Evolutionary conservation across 768 basidiomycete genomes (phyloP).

Genomic region (Tulasnella sp.): DNA sequence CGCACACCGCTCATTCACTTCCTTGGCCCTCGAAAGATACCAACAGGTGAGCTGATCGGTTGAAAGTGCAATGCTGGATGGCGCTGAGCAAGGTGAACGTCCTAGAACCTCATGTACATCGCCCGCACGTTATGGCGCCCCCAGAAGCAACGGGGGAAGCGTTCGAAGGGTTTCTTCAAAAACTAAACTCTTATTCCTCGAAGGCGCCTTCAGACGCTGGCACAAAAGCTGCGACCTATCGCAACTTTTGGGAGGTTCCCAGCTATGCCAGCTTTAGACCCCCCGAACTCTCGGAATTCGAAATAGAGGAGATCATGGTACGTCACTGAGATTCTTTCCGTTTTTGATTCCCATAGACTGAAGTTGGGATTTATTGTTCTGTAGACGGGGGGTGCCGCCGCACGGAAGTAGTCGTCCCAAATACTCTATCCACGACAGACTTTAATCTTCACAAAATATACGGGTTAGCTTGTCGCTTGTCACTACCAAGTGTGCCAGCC

Average conservation of each 20-base stretch:
- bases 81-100: neutral
- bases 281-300: constrained; percentile 39
- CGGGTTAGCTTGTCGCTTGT: constrained; percentile 8
- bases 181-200: constrained; percentile 19
- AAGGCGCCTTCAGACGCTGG: constrained; percentile 17
- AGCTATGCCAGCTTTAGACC: constrained; percentile 42
- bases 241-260: constrained; percentile 50
- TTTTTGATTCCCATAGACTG: neutral
- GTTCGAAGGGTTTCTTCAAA: constrained; percentile 37
- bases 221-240: constrained; percentile 4
- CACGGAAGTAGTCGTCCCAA: neutral
- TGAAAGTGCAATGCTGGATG: neutral
- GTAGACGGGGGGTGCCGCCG: constrained; percentile 63
- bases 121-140: constrained; percentile 59
- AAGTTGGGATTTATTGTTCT: constrained; percentile 4
- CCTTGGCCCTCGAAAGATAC: constrained; percentile 38
- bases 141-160: constrained; percentile 35
- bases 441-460: constrained; percentile 23
- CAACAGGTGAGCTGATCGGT: constrained; percentile 36
- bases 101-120: constrained; percentile 30
- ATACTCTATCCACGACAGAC: neutral
- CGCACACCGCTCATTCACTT: constrained; percentile 40
- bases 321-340: constrained; percentile 19
- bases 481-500: neutral
- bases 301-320: constrained; percentile 60